Base-by-base conservation (phyloP, 2,329 filamentous ascomycete species). In the Fusarium penzigii region DNA sequence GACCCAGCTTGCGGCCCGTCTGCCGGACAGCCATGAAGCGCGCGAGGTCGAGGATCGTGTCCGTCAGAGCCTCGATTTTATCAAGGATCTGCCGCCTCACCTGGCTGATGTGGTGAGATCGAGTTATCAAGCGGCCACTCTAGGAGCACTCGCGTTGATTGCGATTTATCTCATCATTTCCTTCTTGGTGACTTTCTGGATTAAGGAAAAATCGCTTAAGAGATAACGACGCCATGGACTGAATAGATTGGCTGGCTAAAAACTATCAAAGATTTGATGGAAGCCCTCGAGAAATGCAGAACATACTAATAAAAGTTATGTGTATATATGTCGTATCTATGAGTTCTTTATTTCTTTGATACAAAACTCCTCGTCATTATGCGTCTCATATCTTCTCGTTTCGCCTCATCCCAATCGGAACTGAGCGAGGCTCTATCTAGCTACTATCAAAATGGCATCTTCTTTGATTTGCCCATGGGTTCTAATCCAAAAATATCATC, bases 61-160 rank as follows among this genome's bases (percentile, higher is more conserved):
- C 5, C 78, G 89, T 20, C 78, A 88, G 68, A 90, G 83, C 63
- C 75, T 93, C 40, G 82, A 87, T 45, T 90, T 82, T 62, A 85
- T 92, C 67, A 79, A 80, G 43, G 74, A 78, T 5, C 75, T 93
- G 34, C 82, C 88, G 6, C 84, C 87, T 0, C 73, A 68, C 3
- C 71, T 86, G 1, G 81, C 80, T 25, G 72, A 67, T 12, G 68
- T 88, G 12, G 88, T 93, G 4, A 78, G 83, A 38, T 71, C 74
- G 29, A 89, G 87, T 66, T 93, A 92, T 69, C 82, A 84, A 40
- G 49, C 69, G 9, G 74, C 74, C 4, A 73, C 71, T 5, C 61
- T 72, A 44, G 69, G 69, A 42, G 73, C 76, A 1, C 75, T 80
- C 50, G 66, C 67, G 1, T 68, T 79, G 5, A 67, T 71, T 1